Base-by-base conservation (phyloP, 2,329 filamentous ascomycete genomes). In the Fusarium coicis region DNA sequence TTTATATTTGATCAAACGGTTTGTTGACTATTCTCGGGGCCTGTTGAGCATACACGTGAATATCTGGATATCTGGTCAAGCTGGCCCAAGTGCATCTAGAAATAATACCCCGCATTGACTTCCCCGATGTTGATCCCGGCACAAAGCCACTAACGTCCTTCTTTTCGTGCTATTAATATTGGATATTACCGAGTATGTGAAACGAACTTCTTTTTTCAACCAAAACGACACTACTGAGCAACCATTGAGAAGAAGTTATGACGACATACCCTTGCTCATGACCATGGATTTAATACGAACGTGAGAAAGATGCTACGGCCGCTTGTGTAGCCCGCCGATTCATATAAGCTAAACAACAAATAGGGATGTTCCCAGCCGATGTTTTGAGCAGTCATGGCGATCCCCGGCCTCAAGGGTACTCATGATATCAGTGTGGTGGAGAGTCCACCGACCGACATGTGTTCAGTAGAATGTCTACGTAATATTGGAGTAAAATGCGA, bases 271-370 rank as follows among this genome's bases (percentile, higher is more conserved):
- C 34, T 66, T 43, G 28, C 37, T 26, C 37, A 34, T 36, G 21
- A 18, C 37, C 10, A 39, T 50, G 23, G 11, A 19, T 34, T 50
- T 7, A 59, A 50, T 66, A 50, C 44, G 10, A 30, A 50, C 43
- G 40, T n/a, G 16, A 58, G 40, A 66, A 34, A 23, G 26, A 64
- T 46, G 59, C 28, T 55, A n/a, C 49, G 40, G 30, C 30, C 36
- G 44, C 30, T 40, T 46, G 19, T 26, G 34, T 57, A 30, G 42
- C 34, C 40, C 39, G 16, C 16, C 40, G 21, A 34, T 57, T 59
- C 42, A 59, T 62, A 30, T 21, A 44, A 66, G 52, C 43, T 58
- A 66, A 59, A 66, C 47, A 66, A 66, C 63, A 50, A 66, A 66
- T 62, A 66, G 50, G 63, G 63, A 49, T 66, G 49, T 59, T 9